These are phyloP conservation scores for Monosporozyma solicola DNA, from an alignment of 805 yeast genomes.

Conservation along the genomic window DNA sequence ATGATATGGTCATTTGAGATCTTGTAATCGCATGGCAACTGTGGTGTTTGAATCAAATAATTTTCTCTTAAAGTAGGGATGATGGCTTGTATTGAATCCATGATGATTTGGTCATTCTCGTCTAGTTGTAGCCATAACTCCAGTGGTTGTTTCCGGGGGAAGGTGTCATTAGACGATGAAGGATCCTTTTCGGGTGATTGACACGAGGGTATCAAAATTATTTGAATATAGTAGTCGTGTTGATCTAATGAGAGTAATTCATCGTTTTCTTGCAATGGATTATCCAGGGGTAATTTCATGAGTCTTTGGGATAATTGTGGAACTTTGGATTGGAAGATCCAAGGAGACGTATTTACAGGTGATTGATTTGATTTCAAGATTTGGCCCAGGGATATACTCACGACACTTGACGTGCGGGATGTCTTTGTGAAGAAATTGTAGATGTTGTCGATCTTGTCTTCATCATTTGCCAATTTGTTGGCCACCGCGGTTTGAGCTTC, in stretches of 20 bases:
- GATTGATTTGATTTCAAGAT: constrained; percentile 5
- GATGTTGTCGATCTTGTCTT: constrained; percentile 12
- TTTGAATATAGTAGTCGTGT: constrained; percentile 24
- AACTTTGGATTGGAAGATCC: constrained; percentile 20
- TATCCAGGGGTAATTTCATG: constrained; percentile 16
- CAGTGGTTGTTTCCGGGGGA: constrained; percentile 13
- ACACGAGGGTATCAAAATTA: constrained; percentile 9
- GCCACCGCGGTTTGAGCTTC: no score
- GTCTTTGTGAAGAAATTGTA: constrained; percentile 9
- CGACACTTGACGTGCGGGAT: constrained; percentile 1
- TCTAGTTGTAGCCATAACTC: constrained; percentile 27
- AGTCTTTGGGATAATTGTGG: constrained; percentile 17
- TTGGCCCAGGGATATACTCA: constrained; percentile 24
- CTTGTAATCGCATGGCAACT: constrained; percentile 19
- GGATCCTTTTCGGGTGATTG: not conserved
- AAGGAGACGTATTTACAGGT: not conserved
- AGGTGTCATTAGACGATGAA: not conserved
- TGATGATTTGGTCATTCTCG: constrained; percentile 19
- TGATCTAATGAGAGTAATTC: constrained; percentile 19
- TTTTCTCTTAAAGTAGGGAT: constrained; percentile 14
- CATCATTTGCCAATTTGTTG: constrained; percentile 4
- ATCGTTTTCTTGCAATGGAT: constrained; percentile 5
- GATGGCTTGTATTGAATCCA: constrained; percentile 17
- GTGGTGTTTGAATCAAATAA: constrained; percentile 20
- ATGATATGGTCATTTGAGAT: constrained; percentile 4